Base-by-base conservation (phyloP, 2,329 filamentous ascomycete species). In the Chaetomium olivaceum region DNA sequence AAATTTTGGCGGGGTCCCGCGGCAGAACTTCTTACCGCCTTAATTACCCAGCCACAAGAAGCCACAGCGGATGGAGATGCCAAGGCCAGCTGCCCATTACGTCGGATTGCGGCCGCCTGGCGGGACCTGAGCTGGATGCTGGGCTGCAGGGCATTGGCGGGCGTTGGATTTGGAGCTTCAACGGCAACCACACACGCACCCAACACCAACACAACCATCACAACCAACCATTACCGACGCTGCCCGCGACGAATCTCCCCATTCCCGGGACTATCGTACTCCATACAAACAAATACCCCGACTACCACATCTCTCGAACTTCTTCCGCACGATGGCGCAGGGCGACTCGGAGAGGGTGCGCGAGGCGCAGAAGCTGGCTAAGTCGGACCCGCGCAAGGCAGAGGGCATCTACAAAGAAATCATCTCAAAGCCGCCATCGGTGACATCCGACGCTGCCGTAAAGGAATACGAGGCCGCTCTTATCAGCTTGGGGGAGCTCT, bases 391-490 rank as follows among this genome's bases (percentile, higher is more conserved):
- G 71, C 82, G 85, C 74, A 91, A 95, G 83, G 92, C 94, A 69
- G 93, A 96, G 81, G 83, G 86, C 74, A 87, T 92, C 77, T 98
- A 94, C 85, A 92, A 94, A 80, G 90, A 95, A 64, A 91, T 98
- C 76, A 87, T 97, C 71, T 89, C 92, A 61, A 90, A 91, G 80
- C 88, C 92, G 46, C 93, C 93, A 25, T 91, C 91, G 61, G 88
- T 90, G 67, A 95, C 88, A 66, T 89, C 87, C 68, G 95, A 99
- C 79, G 87, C 90, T 46, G 92, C 93, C 66, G 88, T 94, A 71
- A 89, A 91, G 78, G 92, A 97, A 78, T 99, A 97, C 74, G 95
- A 99, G 83, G 85, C 85, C 72, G 93, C 95, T 29, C 80, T 99
- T 77, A 86, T 97, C 75, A 91, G 90, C 71, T 81, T 99, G 76